These are phyloP conservation scores for Saturnispora sekii DNA, from an alignment of 805 yeast species.

Conservation along the genomic window DNA sequence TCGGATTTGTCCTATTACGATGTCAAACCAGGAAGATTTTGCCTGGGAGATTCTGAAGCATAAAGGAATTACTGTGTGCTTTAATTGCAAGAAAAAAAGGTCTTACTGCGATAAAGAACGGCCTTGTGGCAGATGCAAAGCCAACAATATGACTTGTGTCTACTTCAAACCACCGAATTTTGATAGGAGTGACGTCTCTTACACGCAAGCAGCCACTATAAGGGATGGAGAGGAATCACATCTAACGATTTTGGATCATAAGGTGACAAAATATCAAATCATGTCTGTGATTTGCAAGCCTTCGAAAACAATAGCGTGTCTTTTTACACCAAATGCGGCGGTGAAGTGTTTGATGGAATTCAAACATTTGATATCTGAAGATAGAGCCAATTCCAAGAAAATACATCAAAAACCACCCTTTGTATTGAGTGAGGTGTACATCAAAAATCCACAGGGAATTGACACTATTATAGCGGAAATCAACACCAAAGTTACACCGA, in stretches of 20 bases:
- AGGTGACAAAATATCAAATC: neutral
- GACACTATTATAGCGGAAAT: conserved; percentile 2
- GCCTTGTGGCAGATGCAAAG: conserved; percentile 13
- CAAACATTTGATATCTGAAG: neutral
- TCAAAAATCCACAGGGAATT: neutral
- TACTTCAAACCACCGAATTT: neutral
- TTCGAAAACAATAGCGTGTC: neutral
- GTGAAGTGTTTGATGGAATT: neutral
- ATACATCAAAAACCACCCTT: neutral
- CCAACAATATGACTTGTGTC: conserved; percentile 1
- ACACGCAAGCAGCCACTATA: too few species aligned
- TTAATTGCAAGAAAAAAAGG: conserved; percentile 11
- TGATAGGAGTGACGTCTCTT: too few species aligned
- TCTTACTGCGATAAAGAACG: conserved; percentile 13
- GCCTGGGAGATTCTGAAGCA: conserved; percentile 1
- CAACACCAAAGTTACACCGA: neutral
- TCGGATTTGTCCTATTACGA: too few species aligned
- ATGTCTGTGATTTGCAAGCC: neutral
- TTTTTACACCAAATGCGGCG: conserved; percentile 1
- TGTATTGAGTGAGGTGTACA: conserved; percentile 4
- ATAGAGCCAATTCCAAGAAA: neutral
- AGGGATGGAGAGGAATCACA: too few species aligned
- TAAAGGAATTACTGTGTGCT: conserved; percentile 10
- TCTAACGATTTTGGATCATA: neutral
- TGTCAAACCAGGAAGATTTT: neutral